Evolutionary conservation across 2,329 filamentous ascomycete species (phyloP).

Genomic region (Fusarium cyanostomum): DNA sequence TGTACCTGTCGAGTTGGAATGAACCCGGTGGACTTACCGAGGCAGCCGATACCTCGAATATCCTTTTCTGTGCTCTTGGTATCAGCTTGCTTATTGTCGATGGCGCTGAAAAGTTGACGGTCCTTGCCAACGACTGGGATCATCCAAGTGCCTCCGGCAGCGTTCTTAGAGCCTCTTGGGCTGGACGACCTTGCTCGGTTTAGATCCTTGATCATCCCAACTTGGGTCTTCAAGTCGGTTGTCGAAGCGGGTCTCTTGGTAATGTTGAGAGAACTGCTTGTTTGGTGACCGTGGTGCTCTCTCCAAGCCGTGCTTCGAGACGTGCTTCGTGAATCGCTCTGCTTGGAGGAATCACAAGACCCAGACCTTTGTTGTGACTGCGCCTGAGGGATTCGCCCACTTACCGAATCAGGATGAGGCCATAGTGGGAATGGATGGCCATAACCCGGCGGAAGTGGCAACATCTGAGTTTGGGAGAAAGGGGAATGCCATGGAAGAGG

Average conservation of each 20-base stretch:
- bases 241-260: background rate
- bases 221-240: slow-evolving; percentile 3
- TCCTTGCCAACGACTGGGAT: slow-evolving; percentile 22
- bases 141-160: slow-evolving; percentile 23
- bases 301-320: background rate
- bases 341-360: background rate
- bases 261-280: background rate
- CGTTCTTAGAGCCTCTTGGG: slow-evolving; percentile 4
- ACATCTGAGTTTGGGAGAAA: background rate
- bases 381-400: background rate
- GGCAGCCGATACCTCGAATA: slow-evolving; percentile 13
- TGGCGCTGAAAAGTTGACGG: slow-evolving; percentile 6
- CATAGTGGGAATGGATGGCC: background rate
- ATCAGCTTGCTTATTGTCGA: background rate
- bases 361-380: background rate
- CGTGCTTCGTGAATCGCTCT: background rate
- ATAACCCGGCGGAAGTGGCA: background rate
- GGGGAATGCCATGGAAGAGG: slow-evolving; percentile 1
- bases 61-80: slow-evolving; percentile 11
- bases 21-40: slow-evolving; percentile 20
- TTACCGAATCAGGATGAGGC: background rate
- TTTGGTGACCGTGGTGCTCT: background rate
- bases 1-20: slow-evolving; percentile 32
- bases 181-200: background rate
- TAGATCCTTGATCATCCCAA: slow-evolving; percentile 12